Percentiles rank a stretch among this genome's conserved stretches.
Evolutionary conservation across 116 monocot species (phyloP).

Genomic region (Phalaenopsis hybrid): DNA sequence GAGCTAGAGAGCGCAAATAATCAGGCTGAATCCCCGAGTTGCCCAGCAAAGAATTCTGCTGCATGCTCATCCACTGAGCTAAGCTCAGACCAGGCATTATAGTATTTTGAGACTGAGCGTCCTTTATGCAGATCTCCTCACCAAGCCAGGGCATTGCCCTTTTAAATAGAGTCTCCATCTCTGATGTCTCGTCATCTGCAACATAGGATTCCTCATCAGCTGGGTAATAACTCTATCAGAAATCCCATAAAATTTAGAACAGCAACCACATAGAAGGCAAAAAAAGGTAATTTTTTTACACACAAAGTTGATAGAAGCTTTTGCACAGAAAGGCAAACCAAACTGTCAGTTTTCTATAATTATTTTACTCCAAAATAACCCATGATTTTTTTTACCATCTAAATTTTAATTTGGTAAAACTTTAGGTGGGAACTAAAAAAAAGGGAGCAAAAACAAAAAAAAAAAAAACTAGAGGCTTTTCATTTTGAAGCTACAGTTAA

Average conservation of each 20-base stretch:
- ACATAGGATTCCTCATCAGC: neutral
- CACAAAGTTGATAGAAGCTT: neutral
- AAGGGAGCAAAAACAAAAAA: neutral
- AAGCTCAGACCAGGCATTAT: slow-evolving; percentile 71
- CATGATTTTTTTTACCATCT: neutral
- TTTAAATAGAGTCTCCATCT: slow-evolving; percentile 72
- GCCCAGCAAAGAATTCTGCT: slow-evolving; percentile 50
- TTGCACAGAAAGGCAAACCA: neutral
- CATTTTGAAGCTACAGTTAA: neutral
- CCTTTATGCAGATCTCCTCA: slow-evolving; percentile 78
- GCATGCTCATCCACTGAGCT: slow-evolving; percentile 93
- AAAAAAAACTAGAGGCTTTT: neutral
- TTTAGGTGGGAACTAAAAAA: neutral
- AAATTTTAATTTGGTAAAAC: neutral
- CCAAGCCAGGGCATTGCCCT: slow-evolving; percentile 86
- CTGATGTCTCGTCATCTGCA: slow-evolving; percentile 72
- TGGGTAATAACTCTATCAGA: neutral
- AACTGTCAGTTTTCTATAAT: neutral
- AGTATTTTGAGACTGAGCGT: slow-evolving; percentile 54
- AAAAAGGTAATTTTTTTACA: neutral
- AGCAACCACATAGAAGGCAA: neutral
- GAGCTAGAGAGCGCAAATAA: slow-evolving; percentile 36
- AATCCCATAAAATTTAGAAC: neutral
- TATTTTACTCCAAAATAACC: neutral
- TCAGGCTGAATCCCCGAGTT: slow-evolving; percentile 35